Conservation (phyloP, 2,329 filamentous ascomycete genomes). For the Ceratocystis albifundus region DNA sequence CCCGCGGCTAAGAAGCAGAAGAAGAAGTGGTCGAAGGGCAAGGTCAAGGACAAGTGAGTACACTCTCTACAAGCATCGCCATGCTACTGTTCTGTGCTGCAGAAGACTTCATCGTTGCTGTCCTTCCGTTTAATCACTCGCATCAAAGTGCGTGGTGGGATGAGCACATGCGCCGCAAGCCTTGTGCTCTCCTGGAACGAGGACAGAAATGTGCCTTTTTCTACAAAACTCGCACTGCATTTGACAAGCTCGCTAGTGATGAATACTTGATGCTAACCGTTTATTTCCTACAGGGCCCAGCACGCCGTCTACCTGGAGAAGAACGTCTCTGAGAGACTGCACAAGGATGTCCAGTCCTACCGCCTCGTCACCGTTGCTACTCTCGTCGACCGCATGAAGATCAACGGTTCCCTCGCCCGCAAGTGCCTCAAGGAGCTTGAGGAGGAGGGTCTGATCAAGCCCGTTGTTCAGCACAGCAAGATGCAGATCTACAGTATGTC, state of each 20-base stretch:
- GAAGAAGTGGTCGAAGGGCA: constrained; percentile 44
- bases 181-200: too few relatives aligned
- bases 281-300: constrained; percentile 53
- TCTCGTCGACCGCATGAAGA: constrained; percentile 99
- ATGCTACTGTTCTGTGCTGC: not conserved
- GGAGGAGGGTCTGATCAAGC: constrained; percentile 98
- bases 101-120: not conserved
- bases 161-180: not conserved
- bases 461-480: constrained; percentile 91
- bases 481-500: constrained; percentile 89
- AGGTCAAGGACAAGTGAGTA: constrained; percentile 87
- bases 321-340: constrained; percentile 90
- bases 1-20: constrained; percentile 42
- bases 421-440: constrained; percentile 83
- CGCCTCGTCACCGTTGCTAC: constrained; percentile 97
- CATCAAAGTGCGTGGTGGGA: not conserved
- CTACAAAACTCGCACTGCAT: too few relatives aligned
- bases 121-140: not conserved
- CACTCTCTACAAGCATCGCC: not conserved
- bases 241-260: too few relatives aligned
- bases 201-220: too few relatives aligned
- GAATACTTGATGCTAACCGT: constrained; percentile 14
- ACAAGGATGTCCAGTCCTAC: constrained; percentile 99
- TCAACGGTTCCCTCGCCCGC: constrained; percentile 95
- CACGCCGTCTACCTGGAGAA: constrained; percentile 99